Percentiles rank a stretch among this genome's conserved stretches.
These are phyloP conservation scores for Vigna radiata DNA, from an alignment of 306 rosid genomes.

Conservation along the genomic window DNA sequence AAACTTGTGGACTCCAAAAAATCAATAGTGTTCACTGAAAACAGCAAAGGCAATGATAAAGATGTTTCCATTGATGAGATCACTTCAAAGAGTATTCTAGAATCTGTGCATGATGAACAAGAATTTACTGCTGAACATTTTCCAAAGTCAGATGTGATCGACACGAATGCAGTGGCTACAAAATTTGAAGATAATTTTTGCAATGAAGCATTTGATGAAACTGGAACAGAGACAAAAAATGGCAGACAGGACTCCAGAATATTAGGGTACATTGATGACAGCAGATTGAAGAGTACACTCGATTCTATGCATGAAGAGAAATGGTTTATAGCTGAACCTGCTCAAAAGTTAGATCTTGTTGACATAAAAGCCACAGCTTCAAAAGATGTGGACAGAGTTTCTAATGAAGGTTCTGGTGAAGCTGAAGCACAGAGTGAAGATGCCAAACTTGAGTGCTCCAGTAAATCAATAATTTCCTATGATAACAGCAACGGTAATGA, in stretches of 20 bases:
- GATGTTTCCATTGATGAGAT: constrained; percentile 44
- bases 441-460: constrained; percentile 43
- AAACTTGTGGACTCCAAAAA: constrained; percentile 46
- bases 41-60: constrained; percentile 3
- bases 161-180: constrained; percentile 46
- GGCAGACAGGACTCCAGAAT: constrained; percentile 49
- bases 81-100: constrained; percentile 52
- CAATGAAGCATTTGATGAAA: constrained; percentile 41
- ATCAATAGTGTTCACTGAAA: constrained; percentile 24
- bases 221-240: constrained; percentile 42
- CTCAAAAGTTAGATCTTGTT: constrained; percentile 44
- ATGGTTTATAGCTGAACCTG: constrained; percentile 43
- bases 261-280: constrained; percentile 20
- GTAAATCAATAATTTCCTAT: constrained; percentile 34
- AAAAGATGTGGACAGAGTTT: constrained; percentile 34
- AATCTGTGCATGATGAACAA: constrained; percentile 52
- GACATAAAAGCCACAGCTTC: constrained; percentile 39
- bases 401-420: constrained; percentile 33
- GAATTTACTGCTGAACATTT: constrained; percentile 46
- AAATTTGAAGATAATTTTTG: constrained; percentile 48
- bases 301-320: constrained; percentile 49
- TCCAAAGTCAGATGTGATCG: constrained; percentile 51
- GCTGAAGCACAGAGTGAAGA: constrained; percentile 46
- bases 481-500: constrained; percentile 21
- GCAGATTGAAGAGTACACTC: constrained; percentile 43